A percentile compares a stretch with the other conserved stretches of the same genome.
Evolutionary conservation across 805 yeast genomes (phyloP).

Genomic region (Wickerhamomyces pijperi): DNA sequence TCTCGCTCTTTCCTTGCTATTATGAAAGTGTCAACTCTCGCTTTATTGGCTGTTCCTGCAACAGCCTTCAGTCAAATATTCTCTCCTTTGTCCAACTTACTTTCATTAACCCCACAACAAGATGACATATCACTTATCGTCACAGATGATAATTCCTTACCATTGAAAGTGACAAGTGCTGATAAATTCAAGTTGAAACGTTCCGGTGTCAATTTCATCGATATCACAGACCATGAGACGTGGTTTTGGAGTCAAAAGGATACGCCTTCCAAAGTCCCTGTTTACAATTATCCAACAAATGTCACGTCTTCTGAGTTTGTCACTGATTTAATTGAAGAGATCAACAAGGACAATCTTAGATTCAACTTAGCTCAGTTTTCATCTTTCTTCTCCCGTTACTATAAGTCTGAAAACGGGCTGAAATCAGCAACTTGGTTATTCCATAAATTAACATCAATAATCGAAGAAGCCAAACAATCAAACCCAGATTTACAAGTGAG

Average conservation of each 20-base stretch:
- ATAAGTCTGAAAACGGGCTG: slow-evolving; percentile 59
- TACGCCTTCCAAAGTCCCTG: slow-evolving; percentile 16
- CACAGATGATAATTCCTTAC: slow-evolving; percentile 9
- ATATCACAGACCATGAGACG: slow-evolving; percentile 37
- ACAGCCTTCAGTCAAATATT: not conserved
- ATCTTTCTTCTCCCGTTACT: slow-evolving; percentile 66
- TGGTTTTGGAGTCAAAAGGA: slow-evolving; percentile 12
- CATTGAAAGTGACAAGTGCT: slow-evolving; percentile 24
- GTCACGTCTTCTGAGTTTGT: slow-evolving; percentile 29
- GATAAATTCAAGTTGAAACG: slow-evolving; percentile 34
- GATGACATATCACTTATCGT: slow-evolving; percentile 5
- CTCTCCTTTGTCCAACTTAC: not conserved
- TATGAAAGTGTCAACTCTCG: not conserved
- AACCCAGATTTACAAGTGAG: slow-evolving; percentile 23
- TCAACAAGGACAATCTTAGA: slow-evolving; percentile 37
- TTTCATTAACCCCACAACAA: not conserved
- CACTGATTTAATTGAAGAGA: slow-evolving; percentile 26
- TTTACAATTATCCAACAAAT: slow-evolving; percentile 39
- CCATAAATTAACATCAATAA: slow-evolving; percentile 28
- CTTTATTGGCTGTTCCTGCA: not conserved
- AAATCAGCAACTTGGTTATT: slow-evolving; percentile 65
- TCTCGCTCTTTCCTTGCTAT: too few species aligned
- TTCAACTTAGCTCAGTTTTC: slow-evolving; percentile 50
- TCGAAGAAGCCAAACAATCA: slow-evolving; percentile 13
- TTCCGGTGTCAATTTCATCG: slow-evolving; percentile 47